Evolutionary conservation across 345 rosid species (phyloP).

Genomic region (Pseudoturritis turrita): DNA sequence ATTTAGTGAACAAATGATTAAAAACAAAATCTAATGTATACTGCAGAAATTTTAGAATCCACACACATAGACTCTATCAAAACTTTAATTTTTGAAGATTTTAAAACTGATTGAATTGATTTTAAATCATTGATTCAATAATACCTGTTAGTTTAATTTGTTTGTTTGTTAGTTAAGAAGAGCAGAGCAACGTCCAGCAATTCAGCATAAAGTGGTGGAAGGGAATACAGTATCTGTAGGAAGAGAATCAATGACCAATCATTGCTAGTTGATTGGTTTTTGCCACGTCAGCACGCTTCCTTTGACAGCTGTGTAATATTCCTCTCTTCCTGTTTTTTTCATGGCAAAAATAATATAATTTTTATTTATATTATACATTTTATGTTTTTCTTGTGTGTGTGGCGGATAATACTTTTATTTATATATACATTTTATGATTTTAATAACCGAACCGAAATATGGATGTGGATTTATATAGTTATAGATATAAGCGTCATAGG

Average conservation of each 20-base stretch:
- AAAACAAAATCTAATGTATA: too few relatives aligned
- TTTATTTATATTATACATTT: too few relatives aligned
- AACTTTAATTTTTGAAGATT: too few relatives aligned
- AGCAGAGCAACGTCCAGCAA: constrained; percentile 3
- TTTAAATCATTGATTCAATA: too few relatives aligned
- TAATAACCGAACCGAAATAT: background rate
- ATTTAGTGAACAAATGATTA: too few relatives aligned
- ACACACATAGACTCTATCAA: too few relatives aligned
- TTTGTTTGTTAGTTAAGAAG: background rate
- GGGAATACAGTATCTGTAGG: constrained; percentile 15
- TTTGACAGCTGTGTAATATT: constrained; percentile 20
- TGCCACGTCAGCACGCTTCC: constrained; percentile 8
- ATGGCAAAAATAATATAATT: background rate
- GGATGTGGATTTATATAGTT: background rate
- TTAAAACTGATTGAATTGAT: too few relatives aligned
- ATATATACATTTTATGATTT: background rate
- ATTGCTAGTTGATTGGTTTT: constrained; percentile 11
- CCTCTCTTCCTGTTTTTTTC: constrained; percentile 12
- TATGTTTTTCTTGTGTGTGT: background rate
- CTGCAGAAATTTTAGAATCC: too few relatives aligned
- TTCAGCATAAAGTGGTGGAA: constrained; percentile 27
- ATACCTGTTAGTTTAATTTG: too few relatives aligned
- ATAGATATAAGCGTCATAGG: background rate
- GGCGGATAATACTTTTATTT: background rate
- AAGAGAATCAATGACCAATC: constrained; percentile 24